Evolutionary conservation across 2,329 filamentous ascomycete species (phyloP).

Genomic region (Fusarium goolgardi): DNA sequence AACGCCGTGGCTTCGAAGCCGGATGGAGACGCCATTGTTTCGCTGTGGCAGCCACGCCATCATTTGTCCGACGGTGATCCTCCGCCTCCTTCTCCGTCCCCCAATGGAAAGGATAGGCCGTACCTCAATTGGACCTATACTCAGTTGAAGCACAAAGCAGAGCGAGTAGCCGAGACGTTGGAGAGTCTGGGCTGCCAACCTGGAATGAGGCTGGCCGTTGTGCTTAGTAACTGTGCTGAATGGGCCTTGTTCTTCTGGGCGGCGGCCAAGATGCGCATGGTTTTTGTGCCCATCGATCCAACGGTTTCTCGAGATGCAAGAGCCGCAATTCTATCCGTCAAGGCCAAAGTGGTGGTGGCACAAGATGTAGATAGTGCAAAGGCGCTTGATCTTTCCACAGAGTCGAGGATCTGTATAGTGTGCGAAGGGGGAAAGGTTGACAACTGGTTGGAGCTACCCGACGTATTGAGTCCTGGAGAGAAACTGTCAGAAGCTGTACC

Average conservation of each 20-base stretch:
- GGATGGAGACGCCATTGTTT: constrained; percentile 52
- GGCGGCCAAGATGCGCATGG: constrained; percentile 50
- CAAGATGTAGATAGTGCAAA: constrained; percentile 46
- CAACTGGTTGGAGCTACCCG: constrained; percentile 40
- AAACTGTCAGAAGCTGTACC: background rate
- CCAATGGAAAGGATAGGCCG: constrained; percentile 3
- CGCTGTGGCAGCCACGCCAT: constrained; percentile 49
- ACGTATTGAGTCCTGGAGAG: constrained; percentile 15
- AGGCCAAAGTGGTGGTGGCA: constrained; percentile 49
- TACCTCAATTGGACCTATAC: constrained; percentile 50
- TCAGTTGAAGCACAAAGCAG: constrained; percentile 43
- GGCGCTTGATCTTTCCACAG: constrained; percentile 31
- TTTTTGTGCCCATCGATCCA: constrained; percentile 53
- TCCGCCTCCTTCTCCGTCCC: background rate
- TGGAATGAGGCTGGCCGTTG: constrained; percentile 48
- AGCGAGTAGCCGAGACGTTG: constrained; percentile 45
- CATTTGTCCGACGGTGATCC: constrained; percentile 7
- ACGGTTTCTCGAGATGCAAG: constrained; percentile 41
- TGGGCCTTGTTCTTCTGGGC: constrained; percentile 55
- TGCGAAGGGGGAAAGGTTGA: constrained; percentile 37
- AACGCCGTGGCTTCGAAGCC: constrained; percentile 46
- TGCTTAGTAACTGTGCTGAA: constrained; percentile 55
- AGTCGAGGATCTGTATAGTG: constrained; percentile 36
- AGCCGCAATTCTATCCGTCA: constrained; percentile 40
- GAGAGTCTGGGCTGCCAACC: constrained; percentile 40